Percentiles rank a stretch among this genome's conserved stretches.
Evolutionary conservation across 257 asterid species (phyloP).

Genomic region (Orobanche coerulescens): DNA sequence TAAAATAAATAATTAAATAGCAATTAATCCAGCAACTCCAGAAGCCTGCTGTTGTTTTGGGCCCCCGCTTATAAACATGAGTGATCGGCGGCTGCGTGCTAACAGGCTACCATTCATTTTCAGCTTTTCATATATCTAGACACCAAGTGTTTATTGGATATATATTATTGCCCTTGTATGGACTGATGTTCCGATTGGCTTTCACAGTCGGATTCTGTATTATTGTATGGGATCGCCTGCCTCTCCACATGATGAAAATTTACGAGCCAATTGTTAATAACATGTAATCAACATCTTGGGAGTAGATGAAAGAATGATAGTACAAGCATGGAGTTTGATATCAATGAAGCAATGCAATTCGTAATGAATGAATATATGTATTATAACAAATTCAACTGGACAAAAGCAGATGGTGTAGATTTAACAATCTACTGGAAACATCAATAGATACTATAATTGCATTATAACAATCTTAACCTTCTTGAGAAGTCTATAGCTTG

Average conservation of each 20-base stretch:
- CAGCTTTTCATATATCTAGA: neutral
- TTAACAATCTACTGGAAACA: too few relatives aligned
- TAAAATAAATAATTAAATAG: too few relatives aligned
- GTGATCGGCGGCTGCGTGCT: too few relatives aligned
- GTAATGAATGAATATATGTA: neutral
- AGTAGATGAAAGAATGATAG: neutral
- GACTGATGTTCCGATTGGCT: conserved; percentile 4
- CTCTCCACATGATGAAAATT: neutral
- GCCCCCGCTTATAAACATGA: too few relatives aligned
- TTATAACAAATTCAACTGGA: conserved; percentile 9
- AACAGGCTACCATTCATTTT: neutral
- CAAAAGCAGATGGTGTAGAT: neutral
- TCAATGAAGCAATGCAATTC: neutral
- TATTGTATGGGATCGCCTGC: neutral
- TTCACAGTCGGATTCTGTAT: neutral
- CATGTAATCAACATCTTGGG: neutral
- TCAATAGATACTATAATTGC: too few relatives aligned
- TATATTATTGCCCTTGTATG: neutral
- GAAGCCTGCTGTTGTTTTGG: too few relatives aligned
- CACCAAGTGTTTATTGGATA: neutral
- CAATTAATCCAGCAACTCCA: too few relatives aligned
- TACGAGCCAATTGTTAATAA: neutral
- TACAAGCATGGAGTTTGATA: neutral
- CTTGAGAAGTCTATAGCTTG: neutral
- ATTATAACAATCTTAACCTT: too few relatives aligned